Percentiles rank a stretch among this genome's conserved stretches.
These are phyloP conservation scores for Talaromyces islandicus DNA, from an alignment of 2,329 filamentous ascomycete species.

Conservation along the genomic window DNA sequence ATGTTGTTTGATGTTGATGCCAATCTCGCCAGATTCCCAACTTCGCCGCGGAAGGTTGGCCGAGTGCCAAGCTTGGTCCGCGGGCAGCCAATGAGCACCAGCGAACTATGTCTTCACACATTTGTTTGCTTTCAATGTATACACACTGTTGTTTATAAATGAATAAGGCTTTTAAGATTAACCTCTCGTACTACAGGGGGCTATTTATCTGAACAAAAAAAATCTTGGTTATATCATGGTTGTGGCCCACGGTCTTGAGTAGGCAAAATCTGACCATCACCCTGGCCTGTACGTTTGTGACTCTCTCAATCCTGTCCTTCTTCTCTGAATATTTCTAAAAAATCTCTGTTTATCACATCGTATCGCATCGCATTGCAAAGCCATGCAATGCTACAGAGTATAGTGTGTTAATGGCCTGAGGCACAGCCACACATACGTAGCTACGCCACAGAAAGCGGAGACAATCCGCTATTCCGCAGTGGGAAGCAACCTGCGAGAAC, in stretches of 20 bases:
- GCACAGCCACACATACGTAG: not conserved
- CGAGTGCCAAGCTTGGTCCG: not conserved
- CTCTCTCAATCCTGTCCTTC: not conserved
- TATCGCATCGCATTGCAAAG: not conserved
- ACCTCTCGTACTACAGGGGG: too few relatives aligned
- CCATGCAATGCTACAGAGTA: not conserved
- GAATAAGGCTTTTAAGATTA: too few relatives aligned
- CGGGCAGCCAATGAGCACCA: not conserved
- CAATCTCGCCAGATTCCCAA: not conserved
- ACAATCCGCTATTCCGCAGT: not conserved
- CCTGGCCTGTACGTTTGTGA: not conserved
- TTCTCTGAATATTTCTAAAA: not conserved
- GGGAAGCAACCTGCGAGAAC: constrained; percentile 6
- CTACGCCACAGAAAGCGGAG: not conserved
- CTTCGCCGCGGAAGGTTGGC: not conserved
- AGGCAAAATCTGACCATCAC: not conserved
- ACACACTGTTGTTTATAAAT: not conserved
- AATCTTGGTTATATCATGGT: not conserved
- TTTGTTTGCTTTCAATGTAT: not conserved
- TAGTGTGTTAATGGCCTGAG: not conserved
- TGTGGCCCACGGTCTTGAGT: too few relatives aligned
- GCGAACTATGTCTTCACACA: not conserved
- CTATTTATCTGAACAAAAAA: not conserved
- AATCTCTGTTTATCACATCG: not conserved
- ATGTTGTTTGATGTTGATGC: not conserved